Conservation (phyloP, 2,329 filamentous ascomycete species). For the Stagonosporopsis tanaceti region DNA sequence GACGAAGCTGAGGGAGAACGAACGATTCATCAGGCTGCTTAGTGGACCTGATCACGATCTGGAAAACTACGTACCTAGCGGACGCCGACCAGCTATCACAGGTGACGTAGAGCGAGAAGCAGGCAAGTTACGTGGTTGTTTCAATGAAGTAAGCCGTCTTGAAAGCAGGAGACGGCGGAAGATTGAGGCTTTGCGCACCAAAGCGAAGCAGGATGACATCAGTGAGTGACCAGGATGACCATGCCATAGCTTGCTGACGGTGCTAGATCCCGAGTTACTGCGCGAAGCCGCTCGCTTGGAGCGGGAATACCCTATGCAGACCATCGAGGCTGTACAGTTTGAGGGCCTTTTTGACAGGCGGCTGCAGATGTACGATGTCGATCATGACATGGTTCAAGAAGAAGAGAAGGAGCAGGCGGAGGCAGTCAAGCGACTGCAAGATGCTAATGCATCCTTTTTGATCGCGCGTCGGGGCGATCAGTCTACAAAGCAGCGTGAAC, state of each 20-base stretch:
- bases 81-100: slow-evolving; percentile 78
- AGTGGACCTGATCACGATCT: slow-evolving; percentile 81
- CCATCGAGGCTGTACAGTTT: slow-evolving; percentile 87
- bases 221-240: slow-evolving; percentile 55
- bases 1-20: slow-evolving; percentile 79
- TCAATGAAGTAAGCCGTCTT: slow-evolving; percentile 85
- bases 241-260: slow-evolving; percentile 33
- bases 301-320: slow-evolving; percentile 82
- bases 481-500: slow-evolving; percentile 77
- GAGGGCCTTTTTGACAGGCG: slow-evolving; percentile 88
- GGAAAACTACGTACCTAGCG: slow-evolving; percentile 89
- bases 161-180: slow-evolving; percentile 83
- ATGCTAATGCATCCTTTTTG: slow-evolving; percentile 81
- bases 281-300: slow-evolving; percentile 85
- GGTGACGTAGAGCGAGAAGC: slow-evolving; percentile 82
- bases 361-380: slow-evolving; percentile 80
- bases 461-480: slow-evolving; percentile 73
- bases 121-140: slow-evolving; percentile 75
- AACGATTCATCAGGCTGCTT: slow-evolving; percentile 77
- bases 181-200: slow-evolving; percentile 79
- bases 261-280: slow-evolving; percentile 74
- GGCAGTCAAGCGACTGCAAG: slow-evolving; percentile 71
- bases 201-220: slow-evolving; percentile 86
- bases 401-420: slow-evolving; percentile 81
- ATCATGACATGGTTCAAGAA: slow-evolving; percentile 73